These are phyloP conservation scores for Dalechampia spathulata DNA, from an alignment of 441 rosid species.

Conservation along the genomic window DNA sequence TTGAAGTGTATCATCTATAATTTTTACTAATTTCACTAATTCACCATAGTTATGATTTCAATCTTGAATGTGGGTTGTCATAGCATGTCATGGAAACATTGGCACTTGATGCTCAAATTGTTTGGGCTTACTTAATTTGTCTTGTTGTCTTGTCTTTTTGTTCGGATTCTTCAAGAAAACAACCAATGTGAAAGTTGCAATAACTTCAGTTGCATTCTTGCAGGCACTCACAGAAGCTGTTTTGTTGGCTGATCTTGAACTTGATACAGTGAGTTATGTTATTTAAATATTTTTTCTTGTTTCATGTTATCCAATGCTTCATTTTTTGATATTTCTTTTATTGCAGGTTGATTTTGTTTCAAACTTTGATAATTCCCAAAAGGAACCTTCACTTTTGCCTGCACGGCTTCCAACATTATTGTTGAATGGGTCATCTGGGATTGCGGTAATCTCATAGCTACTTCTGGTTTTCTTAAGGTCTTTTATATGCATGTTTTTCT, in stretches of 20 bases:
- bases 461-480: conserved; percentile 10
- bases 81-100: no score
- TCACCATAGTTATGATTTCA: not conserved
- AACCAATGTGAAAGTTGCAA: not conserved
- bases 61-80: no score
- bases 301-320: not conserved
- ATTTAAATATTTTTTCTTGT: not conserved
- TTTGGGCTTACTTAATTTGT: not conserved
- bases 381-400: conserved; percentile 87
- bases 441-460: conserved; percentile 51
- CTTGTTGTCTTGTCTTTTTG: not conserved
- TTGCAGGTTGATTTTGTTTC: conserved; percentile 88
- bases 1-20: not conserved
- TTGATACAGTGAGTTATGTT: conserved; percentile 57
- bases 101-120: not conserved
- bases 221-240: conserved; percentile 90
- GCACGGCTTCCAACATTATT: conserved; percentile 85
- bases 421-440: conserved; percentile 95
- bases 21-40: not conserved
- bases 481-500: conserved; percentile 6
- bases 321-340: not conserved
- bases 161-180: not conserved
- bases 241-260: conserved; percentile 77
- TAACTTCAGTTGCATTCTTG: not conserved
- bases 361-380: conserved; percentile 86